Evolutionary conservation across 116 monocot genomes (phyloP).

Genomic region (Cymodocea nodosa): DNA sequence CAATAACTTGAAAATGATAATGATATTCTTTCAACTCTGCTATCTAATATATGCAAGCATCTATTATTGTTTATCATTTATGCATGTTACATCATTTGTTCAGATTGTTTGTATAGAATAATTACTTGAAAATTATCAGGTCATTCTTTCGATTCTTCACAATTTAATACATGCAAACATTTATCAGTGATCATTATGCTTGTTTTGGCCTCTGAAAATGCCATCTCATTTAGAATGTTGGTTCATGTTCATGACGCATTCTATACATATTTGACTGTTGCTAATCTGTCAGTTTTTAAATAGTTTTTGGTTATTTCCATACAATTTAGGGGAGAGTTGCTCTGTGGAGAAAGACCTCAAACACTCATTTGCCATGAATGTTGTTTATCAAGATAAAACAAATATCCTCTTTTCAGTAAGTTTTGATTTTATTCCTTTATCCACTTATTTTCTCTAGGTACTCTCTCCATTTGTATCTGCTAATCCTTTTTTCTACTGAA

Average conservation of each 20-base stretch:
- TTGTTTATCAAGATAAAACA: conserved; percentile 98
- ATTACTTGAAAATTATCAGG: background rate
- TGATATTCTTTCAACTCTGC: background rate
- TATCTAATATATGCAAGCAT: background rate
- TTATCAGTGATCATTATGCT: background rate
- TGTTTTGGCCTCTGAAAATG: too few species aligned
- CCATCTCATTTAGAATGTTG: too few species aligned
- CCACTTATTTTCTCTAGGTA: too few species aligned
- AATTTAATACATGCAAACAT: background rate
- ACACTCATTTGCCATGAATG: conserved; percentile 60
- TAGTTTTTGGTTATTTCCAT: background rate
- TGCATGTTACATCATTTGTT: too few species aligned
- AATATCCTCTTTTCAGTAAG: conserved; percentile 98
- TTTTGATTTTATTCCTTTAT: background rate
- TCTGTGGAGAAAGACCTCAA: conserved; percentile 94
- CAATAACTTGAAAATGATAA: background rate
- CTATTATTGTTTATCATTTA: background rate
- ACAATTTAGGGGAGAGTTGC: conserved; percentile 80
- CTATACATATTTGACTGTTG: background rate
- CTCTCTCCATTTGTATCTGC: too few species aligned
- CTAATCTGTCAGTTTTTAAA: background rate
- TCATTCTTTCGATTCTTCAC: background rate
- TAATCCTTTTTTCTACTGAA: too few species aligned
- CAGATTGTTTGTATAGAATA: conserved; percentile 16
- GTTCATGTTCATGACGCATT: too few species aligned